These are phyloP conservation scores for Saccharomycopsis capsularis DNA, from an alignment of 805 yeast species.

Conservation along the genomic window DNA sequence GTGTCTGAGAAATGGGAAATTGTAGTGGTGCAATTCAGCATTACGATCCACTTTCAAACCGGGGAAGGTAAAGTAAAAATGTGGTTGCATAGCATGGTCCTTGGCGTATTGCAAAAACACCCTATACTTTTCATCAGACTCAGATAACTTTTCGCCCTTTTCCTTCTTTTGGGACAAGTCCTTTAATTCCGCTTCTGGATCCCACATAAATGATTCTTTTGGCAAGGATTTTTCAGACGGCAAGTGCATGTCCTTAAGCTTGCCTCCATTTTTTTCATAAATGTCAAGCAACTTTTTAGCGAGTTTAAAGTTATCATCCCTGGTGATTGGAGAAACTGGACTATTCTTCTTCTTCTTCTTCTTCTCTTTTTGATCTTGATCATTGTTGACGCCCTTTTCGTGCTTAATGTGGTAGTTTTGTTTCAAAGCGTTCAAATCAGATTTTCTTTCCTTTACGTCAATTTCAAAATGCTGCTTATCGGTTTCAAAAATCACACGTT, in stretches of 20 bases:
- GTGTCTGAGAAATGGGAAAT: constrained; percentile 29
- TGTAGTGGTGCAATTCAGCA: constrained; percentile 29
- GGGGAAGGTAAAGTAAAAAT: constrained; percentile 28
- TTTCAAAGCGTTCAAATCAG: constrained; percentile 9
- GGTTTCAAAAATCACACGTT: constrained; percentile 26
- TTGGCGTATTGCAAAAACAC: constrained; percentile 26
- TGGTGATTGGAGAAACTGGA: constrained; percentile 2
- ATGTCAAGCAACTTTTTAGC: not conserved
- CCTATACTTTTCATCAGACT: constrained; percentile 25
- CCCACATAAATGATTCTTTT: constrained; percentile 16
- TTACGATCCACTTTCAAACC: constrained; percentile 23
- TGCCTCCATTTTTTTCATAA: constrained; percentile 16
- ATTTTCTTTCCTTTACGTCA: constrained; percentile 24
- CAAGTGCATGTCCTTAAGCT: constrained; percentile 12
- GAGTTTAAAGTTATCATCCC: constrained; percentile 14
- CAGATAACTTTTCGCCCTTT: constrained; percentile 19
- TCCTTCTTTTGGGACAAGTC: constrained; percentile 8
- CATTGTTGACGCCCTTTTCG: not conserved
- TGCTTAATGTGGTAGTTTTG: not conserved
- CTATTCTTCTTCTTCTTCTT: not conserved
- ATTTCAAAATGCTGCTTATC: constrained; percentile 26
- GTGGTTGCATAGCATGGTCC: constrained; percentile 24
- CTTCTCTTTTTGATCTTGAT: not conserved
- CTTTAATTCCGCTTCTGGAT: constrained; percentile 14
- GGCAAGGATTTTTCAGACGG: constrained; percentile 9